phyloP scores from a whole-genome alignment of 495 filamentous ascomycete species.

The Pyrenula massariospora region DNA sequence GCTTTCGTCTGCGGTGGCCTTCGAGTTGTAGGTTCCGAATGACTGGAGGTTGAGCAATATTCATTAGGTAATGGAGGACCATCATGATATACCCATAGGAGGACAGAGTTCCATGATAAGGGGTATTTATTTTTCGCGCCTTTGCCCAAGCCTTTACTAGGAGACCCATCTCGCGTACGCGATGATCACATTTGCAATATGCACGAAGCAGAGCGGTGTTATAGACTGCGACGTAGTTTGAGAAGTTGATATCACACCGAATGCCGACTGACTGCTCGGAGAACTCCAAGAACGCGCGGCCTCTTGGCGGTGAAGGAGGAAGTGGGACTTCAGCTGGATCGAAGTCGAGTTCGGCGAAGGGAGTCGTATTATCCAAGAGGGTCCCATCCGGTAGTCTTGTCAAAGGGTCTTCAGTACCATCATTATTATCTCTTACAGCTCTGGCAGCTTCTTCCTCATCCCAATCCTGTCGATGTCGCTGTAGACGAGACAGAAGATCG shows the following conservation, averaged over 20 bases:
- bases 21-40: constrained; percentile 60
- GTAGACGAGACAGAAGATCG: constrained; percentile 35
- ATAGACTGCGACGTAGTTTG: constrained; percentile 62
- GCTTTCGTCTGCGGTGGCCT: constrained; percentile 9
- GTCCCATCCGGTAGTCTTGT: not conserved
- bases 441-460: constrained; percentile 21
- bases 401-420: not conserved
- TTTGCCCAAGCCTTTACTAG: constrained; percentile 83
- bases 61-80: constrained; percentile 83
- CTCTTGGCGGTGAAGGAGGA: constrained; percentile 20
- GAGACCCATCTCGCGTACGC: constrained; percentile 62
- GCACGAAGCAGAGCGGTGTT: constrained; percentile 70
- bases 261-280: constrained; percentile 58
- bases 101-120: constrained; percentile 71
- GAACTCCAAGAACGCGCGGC: constrained; percentile 42
- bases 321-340: constrained; percentile 35
- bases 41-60: constrained; percentile 65
- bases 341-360: constrained; percentile 12
- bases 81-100: constrained; percentile 86
- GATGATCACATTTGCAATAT: constrained; percentile 61
- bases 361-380: not conserved
- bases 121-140: constrained; percentile 62
- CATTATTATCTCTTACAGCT: not conserved
- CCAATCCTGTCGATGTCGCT: constrained; percentile 49
- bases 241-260: constrained; percentile 79